These are phyloP conservation scores for Trichoderma cornu-damae DNA, from an alignment of 2,329 filamentous ascomycete species.

Conservation along the genomic window DNA sequence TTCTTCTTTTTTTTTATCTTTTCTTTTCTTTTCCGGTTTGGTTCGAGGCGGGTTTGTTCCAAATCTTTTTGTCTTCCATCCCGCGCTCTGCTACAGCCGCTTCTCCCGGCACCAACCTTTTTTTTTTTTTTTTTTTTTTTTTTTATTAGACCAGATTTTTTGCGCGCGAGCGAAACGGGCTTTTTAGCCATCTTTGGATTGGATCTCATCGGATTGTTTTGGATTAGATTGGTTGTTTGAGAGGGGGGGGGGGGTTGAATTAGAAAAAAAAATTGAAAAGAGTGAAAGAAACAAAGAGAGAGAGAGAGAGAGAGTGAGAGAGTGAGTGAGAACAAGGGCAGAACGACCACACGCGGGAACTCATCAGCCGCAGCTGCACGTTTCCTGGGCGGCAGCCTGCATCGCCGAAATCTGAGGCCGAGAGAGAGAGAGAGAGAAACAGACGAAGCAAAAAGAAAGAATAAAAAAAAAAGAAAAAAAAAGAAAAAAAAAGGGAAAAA, in stretches of 20 bases:
- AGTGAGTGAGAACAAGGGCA: too few relatives aligned
- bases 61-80: neutral
- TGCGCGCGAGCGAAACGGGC: neutral
- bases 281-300: too few relatives aligned
- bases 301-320: too few relatives aligned
- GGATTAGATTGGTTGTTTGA: too few relatives aligned
- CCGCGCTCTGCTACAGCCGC: neutral
- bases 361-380: conserved; percentile 14
- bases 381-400: conserved; percentile 17
- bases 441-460: too few relatives aligned
- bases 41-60: too few relatives aligned
- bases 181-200: neutral
- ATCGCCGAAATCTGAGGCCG: conserved; percentile 11
- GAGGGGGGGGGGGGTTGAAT: too few relatives aligned
- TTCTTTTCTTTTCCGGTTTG: too few relatives aligned
- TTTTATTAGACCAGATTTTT: neutral
- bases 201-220: neutral
- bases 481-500: neutral
- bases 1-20: neutral
- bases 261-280: neutral
- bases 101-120: neutral
- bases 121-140: neutral
- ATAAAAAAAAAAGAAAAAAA: too few relatives aligned
- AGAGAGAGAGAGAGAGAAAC: too few relatives aligned
- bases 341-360: neutral